Percentiles rank a stretch among this genome's conserved stretches.
These are phyloP conservation scores for Austroboletus festivus DNA, from an alignment of 768 basidiomycete species.

Conservation along the genomic window DNA sequence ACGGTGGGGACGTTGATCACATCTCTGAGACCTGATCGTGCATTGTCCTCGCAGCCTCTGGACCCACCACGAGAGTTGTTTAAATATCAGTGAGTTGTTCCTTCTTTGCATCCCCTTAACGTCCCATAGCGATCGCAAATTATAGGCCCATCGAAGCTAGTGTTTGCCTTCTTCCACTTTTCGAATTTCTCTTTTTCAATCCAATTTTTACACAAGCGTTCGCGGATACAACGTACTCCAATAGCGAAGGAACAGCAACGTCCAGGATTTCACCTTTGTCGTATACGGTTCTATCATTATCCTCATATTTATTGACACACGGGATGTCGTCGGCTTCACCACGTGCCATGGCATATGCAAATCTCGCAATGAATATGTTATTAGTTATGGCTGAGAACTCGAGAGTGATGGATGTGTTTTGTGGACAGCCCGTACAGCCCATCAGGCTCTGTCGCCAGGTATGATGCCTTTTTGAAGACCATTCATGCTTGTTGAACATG, in stretches of 20 bases:
- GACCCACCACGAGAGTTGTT: constrained; percentile 53
- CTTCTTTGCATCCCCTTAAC: not conserved
- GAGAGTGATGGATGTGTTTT: constrained; percentile 45
- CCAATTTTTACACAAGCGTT: constrained; percentile 47
- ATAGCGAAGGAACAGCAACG: constrained; percentile 21
- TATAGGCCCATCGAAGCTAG: constrained; percentile 62
- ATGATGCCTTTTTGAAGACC: constrained; percentile 8
- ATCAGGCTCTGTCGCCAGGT: constrained; percentile 68
- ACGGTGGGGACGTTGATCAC: constrained; percentile 51
- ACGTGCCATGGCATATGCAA: constrained; percentile 61
- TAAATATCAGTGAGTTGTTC: constrained; percentile 47
- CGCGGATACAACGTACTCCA: constrained; percentile 33
- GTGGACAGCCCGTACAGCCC: constrained; percentile 36
- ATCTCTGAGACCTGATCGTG: constrained; percentile 53
- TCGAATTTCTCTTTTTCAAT: constrained; percentile 58
- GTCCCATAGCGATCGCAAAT: constrained; percentile 1
- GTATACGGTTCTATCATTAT: constrained; percentile 51
- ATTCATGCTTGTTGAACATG: not conserved
- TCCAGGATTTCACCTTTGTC: constrained; percentile 36
- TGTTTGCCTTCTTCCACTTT: constrained; percentile 55
- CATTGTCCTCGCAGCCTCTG: constrained; percentile 43
- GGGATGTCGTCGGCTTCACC: constrained; percentile 58
- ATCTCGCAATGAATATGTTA: constrained; percentile 52
- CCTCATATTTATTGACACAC: constrained; percentile 66
- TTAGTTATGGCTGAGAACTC: constrained; percentile 50